Evolutionary conservation across 495 filamentous ascomycete genomes (phyloP), one percentile per base, ranked within the genome.

Genomic region (Parathielavia hyrcaniae): DNA sequence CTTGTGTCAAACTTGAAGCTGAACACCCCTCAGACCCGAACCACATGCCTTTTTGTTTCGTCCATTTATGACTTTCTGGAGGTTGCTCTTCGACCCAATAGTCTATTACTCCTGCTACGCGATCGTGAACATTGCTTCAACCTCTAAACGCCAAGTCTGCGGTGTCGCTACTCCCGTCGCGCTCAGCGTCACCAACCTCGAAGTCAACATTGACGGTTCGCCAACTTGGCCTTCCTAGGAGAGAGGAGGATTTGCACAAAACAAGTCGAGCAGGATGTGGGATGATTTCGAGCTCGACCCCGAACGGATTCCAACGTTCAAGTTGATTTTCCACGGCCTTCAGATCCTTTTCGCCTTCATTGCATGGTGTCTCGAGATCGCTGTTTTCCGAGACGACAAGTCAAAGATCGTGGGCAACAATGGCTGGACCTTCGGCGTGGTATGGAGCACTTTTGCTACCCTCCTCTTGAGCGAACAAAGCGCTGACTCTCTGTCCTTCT

Each of bases 361-460:
- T 17, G 79, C 81, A 40, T 90, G 83, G 78, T 83, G 82, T 54
- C 69, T 93, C 36, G 86, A 86, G 55, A 86, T 95, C 59, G 81
- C 83, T 14, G 77, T 93, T 19, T 85, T 91, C 67, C 61, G 69
- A 48, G 86, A 83, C 0, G 81, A 85, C 20, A 73, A 71, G 39
- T 81, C 81, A 20, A 73, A 71, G 17, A 83, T 86, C 48, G 86
- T 86, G 66, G 86, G 87, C 6, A 81, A 83, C 41, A 79, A 84
- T 58, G 85, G 79, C 46, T 95, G 82, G 82, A 88, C 83, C 53
- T 91, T 91, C 65, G 84, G 78, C 54, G 69, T 92, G 78, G 90
- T 95, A 82, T 67, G 85, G 39, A 36, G 0, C 41, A 2, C 19
- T 8, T 8, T 22, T 16, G 8, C 1, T 30, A 3, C 17, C 22